Conservation (phyloP, 805 yeast species). For the Tanozyma kutaoensis region DNA sequence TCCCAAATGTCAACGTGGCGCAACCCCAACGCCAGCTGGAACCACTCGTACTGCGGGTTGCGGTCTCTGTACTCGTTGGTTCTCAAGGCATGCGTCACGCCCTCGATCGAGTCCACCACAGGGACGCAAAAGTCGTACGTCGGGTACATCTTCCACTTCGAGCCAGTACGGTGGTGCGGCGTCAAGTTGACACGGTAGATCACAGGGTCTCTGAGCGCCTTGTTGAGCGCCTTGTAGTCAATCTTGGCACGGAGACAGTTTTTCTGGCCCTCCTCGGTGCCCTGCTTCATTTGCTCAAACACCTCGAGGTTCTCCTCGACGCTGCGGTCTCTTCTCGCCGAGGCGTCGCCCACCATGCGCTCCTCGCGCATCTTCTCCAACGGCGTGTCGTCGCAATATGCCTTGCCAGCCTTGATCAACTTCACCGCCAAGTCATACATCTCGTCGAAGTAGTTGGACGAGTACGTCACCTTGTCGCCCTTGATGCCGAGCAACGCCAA, state of each 20-base stretch:
- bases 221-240: slow-evolving; percentile 81
- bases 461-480: slow-evolving; percentile 79
- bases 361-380: slow-evolving; percentile 94
- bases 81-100: slow-evolving; percentile 90
- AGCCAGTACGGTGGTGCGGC: slow-evolving; percentile 93
- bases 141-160: slow-evolving; percentile 95
- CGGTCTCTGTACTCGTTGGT: slow-evolving; percentile 98
- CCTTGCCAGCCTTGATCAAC: slow-evolving; percentile 90
- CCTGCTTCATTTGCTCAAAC: slow-evolving; percentile 89
- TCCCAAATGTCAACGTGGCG: slow-evolving; percentile 97
- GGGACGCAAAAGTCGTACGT: slow-evolving; percentile 99
- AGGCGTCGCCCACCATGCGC: slow-evolving; percentile 94
- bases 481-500: slow-evolving; percentile 80
- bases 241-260: slow-evolving; percentile 96
- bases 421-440: slow-evolving; percentile 82
- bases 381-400: slow-evolving; percentile 95
- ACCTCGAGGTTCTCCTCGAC: slow-evolving; percentile 84
- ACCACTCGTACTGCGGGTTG: slow-evolving; percentile 97
- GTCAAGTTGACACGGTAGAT: slow-evolving; percentile 94
- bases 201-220: slow-evolving; percentile 95
- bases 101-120: slow-evolving; percentile 94
- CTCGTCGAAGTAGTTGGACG: slow-evolving; percentile 85
- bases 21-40: slow-evolving; percentile 64
- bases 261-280: slow-evolving; percentile 84
- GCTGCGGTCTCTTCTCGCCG: slow-evolving; percentile 82